Conservation (phyloP, 495 filamentous ascomycete species). For the Tirmania nivea region DNA sequence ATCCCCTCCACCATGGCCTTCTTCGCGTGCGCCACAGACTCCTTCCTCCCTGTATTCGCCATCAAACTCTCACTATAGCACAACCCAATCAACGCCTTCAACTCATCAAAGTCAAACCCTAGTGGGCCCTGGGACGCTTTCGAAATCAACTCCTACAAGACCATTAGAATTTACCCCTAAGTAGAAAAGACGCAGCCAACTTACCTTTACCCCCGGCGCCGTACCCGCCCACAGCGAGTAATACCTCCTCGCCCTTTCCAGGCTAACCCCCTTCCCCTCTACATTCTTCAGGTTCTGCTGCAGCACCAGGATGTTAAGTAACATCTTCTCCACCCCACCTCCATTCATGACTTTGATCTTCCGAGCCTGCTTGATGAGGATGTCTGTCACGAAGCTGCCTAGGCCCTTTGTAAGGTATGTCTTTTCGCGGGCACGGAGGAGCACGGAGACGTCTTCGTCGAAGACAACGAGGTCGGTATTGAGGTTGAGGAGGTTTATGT, state of each 20-base stretch:
- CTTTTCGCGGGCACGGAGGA: slow-evolving; percentile 42
- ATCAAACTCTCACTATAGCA: slow-evolving; percentile 18
- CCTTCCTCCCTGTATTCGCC: background rate
- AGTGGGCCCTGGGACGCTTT: slow-evolving; percentile 21
- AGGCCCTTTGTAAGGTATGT: slow-evolving; percentile 32
- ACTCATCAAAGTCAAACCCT: slow-evolving; percentile 56
- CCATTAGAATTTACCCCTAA: background rate
- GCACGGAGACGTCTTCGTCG: slow-evolving; percentile 53
- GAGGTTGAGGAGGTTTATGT: slow-evolving; percentile 50
- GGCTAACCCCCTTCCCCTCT: slow-evolving; percentile 39
- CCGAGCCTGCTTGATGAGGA: slow-evolving; percentile 33
- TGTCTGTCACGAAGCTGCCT: slow-evolving; percentile 43
- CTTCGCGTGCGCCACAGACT: background rate
- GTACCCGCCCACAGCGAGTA: slow-evolving; percentile 58
- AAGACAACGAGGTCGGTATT: slow-evolving; percentile 64
- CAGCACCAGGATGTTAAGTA: slow-evolving; percentile 76
- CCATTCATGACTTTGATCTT: slow-evolving; percentile 25
- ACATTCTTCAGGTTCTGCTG: slow-evolving; percentile 92
- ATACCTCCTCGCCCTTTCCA: slow-evolving; percentile 50
- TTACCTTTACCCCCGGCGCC: too few species aligned
- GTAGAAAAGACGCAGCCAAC: too few species aligned
- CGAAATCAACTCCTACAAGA: slow-evolving; percentile 11
- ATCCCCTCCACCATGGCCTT: slow-evolving; percentile 1
- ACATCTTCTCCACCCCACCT: slow-evolving; percentile 57
- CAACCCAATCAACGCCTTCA: slow-evolving; percentile 64